These are phyloP conservation scores for Boletellus sp. DNA, from an alignment of 768 basidiomycete genomes.

Conservation along the genomic window DNA sequence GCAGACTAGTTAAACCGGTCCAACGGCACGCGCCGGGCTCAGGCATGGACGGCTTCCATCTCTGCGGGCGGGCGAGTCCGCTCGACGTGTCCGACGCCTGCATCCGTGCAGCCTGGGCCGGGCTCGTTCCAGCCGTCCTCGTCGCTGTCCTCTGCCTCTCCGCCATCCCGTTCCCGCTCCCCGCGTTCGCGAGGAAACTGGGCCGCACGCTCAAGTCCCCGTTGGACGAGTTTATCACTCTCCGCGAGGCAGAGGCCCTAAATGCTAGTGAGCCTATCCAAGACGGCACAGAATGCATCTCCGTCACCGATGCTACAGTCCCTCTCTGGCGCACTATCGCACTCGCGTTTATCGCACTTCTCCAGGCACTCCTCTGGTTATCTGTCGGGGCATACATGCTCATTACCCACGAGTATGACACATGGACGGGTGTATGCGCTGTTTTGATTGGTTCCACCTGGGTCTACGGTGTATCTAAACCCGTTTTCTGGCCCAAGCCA, in stretches of 20 bases:
- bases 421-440: conserved; percentile 37
- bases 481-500: conserved; percentile 47
- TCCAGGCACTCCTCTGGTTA: conserved; percentile 57
- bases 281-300: background rate
- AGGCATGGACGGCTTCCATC: conserved; percentile 9
- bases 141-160: conserved; percentile 42
- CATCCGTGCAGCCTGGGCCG: conserved; percentile 50
- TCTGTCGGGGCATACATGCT: conserved; percentile 54
- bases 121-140: conserved; percentile 44
- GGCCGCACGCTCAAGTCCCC: conserved; percentile 16
- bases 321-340: conserved; percentile 60
- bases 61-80: conserved; percentile 13
- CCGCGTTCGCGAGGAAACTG: conserved; percentile 16
- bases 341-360: conserved; percentile 53
- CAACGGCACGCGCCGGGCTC: no score
- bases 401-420: conserved; percentile 33
- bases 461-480: conserved; percentile 61
- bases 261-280: conserved; percentile 13
- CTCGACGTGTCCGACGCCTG: conserved; percentile 45
- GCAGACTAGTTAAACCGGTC: no score
- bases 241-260: conserved; percentile 56
- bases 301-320: conserved; percentile 8
- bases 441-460: conserved; percentile 55
- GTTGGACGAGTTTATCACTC: conserved; percentile 43
- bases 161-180: conserved; percentile 30